phyloP scores from a whole-genome alignment of 2,329 filamentous ascomycete species.

The Claviceps pazoutovae region DNA sequence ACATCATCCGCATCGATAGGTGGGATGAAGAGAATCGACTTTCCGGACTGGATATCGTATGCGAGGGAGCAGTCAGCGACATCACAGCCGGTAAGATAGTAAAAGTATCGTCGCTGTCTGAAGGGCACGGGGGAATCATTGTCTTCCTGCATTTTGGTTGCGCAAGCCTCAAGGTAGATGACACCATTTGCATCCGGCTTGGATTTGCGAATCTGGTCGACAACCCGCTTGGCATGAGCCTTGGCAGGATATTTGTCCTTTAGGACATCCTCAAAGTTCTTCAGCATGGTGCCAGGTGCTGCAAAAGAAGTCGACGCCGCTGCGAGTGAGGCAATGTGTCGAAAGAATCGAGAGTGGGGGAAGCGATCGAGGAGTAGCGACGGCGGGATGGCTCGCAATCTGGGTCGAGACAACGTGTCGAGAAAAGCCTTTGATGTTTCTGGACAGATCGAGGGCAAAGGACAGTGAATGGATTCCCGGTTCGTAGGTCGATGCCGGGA shows the following conservation, averaged over 20 bases:
- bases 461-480: neutral
- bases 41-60: conserved; percentile 62
- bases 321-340: neutral
- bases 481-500: neutral
- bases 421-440: neutral
- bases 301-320: neutral
- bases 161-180: conserved; percentile 78
- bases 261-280: conserved; percentile 38
- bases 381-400: neutral
- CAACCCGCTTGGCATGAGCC: conserved; percentile 71
- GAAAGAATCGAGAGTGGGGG: neutral
- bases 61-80: conserved; percentile 67
- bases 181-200: conserved; percentile 51
- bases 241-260: conserved; percentile 69
- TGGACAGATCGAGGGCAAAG: neutral
- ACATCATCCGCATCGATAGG: conserved; percentile 77
- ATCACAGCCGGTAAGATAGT: conserved; percentile 77
- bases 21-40: conserved; percentile 80
- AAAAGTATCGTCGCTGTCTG: conserved; percentile 85
- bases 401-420: neutral
- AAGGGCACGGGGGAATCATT: conserved; percentile 75
- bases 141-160: conserved; percentile 72
- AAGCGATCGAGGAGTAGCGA: neutral
- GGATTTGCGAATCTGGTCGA: conserved; percentile 57
- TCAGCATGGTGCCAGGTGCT: conserved; percentile 14